Base-by-base conservation (phyloP, 176 grass and related monocot species). In the Ensete glaucum region DNA sequence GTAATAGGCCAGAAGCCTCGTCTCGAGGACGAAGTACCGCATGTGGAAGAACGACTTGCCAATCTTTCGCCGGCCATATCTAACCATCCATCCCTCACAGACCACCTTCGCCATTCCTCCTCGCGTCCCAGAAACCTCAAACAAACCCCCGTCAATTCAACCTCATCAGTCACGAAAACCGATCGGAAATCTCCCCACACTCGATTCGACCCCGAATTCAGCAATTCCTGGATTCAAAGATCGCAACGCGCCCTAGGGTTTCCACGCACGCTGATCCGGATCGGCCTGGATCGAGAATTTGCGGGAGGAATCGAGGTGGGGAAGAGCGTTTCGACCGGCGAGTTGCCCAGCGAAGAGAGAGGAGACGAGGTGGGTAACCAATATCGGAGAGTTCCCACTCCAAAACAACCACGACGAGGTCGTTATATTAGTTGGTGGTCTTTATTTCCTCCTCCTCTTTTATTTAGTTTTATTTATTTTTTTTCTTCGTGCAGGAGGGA, bases 21-120 rank as follows among this genome's bases (percentile, higher is more conserved):
- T 60, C 62, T 91, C 88, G 68, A 99, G 87, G 59, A 94, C 86
- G 62, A 99, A 99, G 76, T 94, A 99, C 0, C 95, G 90, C 68
- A 65, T 79, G 76, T 82, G 90, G 70, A 98, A 84, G 76, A 80
- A 99, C 3, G 95, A 87, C 57, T 86, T 84, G 15, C 90, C 95
- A 52, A 99, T 91, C 87, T 84, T 99, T 69, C 95, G 77, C 77
- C 89, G 90, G 24, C 95, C 90, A 82, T 85, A 87, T 27, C 88
- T 86, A 52, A 99, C 88, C 82, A 94, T 51, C 95, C 90, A 99
- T 60, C 95, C 95, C 79, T 99, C 84, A 76, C 80, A 64, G 27
- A 84, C 82, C 75, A 79, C 81, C 80, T 73, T 76, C 54, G 71
- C 23, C 75, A 26, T 73, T 9, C 65, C 78, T 79, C 66, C 75